Percentiles rank a stretch among this genome's conserved stretches.
These are phyloP conservation scores for Vachellia pachyceras DNA, from an alignment of 306 rosid species.

Conservation along the genomic window DNA sequence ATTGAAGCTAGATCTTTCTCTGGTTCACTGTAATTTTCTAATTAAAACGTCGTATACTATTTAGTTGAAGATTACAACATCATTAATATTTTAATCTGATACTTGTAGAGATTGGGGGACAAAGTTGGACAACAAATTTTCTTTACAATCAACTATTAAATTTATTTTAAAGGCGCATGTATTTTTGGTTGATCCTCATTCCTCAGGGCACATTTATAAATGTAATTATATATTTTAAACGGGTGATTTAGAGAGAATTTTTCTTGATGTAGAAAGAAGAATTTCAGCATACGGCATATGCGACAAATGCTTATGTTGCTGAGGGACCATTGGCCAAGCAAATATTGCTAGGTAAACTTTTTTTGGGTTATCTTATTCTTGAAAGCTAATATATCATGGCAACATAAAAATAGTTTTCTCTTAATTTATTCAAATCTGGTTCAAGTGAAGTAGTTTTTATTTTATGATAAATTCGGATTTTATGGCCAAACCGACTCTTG, in stretches of 20 bases:
- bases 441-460: conserved; percentile 15
- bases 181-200: conserved; percentile 21
- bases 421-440: conserved; percentile 26
- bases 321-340: conserved; percentile 73
- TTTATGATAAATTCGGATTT: conserved; percentile 16
- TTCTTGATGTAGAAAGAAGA: conserved; percentile 84
- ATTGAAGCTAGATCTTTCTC: neutral
- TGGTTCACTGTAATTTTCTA: conserved; percentile 12
- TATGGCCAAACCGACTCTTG: neutral
- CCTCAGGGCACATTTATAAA: neutral
- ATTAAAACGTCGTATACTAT: neutral
- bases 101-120: neutral
- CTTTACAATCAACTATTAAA: conserved; percentile 6
- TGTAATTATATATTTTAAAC: conserved; percentile 23
- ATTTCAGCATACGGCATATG: conserved; percentile 91
- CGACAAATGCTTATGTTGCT: conserved; percentile 84
- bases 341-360: conserved; percentile 73
- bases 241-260: conserved; percentile 35
- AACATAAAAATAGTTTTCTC: conserved; percentile 7
- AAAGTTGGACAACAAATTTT: conserved; percentile 10
- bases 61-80: neutral
- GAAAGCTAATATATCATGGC: conserved; percentile 23
- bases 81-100: conserved; percentile 7
- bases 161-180: conserved; percentile 17
- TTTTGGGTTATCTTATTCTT: conserved; percentile 21